Evolutionary conservation across 163 green algal species (phyloP), one percentile per base, ranked within the genome.

Genomic region (Chloromonas sp.): DNA sequence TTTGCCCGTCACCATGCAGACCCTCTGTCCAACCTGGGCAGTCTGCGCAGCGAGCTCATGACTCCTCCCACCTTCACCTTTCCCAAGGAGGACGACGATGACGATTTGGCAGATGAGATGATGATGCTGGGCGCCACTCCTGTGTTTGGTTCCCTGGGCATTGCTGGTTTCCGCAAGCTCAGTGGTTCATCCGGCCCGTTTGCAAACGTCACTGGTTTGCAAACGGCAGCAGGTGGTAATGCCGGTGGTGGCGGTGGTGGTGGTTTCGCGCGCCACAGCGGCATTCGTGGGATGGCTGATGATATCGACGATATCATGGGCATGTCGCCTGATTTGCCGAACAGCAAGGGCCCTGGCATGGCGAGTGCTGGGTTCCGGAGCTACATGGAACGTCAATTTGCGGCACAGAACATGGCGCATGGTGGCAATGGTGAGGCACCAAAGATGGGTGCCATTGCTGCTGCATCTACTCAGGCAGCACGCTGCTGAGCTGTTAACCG

Each of bases 21-120:
- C 70, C 83, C 89, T 5, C 87, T 92, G 5, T 81, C 82, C 66
- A 91, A 94, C 85, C 91, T 95, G 82, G 92, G 92, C 82, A 92
- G 87, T 76, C 87, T 95, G 58, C 84, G 90, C 3, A 83, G 88
- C 60, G 90, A 94, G 84, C 87, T 95, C 62, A 87, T 88, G 60
- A 60, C 92, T n/a, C 89, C 88, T 0, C 88, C 86, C 14, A 79
- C 71, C 71, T 79, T 79, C 13, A 36, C 13, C 71, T 14, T 14
- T 79, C 11, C 11, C 66, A 74, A 36, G 71, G 71, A 36, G 71
- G 71, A 14, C 71, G 11, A 79, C 71, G 71, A 79, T 36, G 71
- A 79, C 13, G 71, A 79, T 11, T 14, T 79, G 13, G 71, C 2
- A 14, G 13, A 79, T 2, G 71, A 79, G 13, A 36, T 79, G 13